Base-by-base conservation (phyloP, 75 land plant species). In the Picea glauca region DNA sequence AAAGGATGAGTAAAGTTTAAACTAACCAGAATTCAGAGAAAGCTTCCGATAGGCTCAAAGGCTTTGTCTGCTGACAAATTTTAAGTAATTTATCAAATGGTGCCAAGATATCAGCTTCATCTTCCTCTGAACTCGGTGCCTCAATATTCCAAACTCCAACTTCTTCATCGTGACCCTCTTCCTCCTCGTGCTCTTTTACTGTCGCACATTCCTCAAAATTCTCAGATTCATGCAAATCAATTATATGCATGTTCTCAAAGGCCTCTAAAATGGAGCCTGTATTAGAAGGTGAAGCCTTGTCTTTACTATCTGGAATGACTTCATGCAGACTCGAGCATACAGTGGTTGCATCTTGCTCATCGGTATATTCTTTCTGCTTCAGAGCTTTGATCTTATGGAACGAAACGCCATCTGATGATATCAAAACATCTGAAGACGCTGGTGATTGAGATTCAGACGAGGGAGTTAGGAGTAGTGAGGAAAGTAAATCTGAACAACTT, bases 1-100 rank as follows among this genome's bases (percentile, higher is more conserved):
- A 43, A 78, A 1, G 14, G 74, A 31, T 11, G 60, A 63, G 33
- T 31, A 65, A 59, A 78, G 60, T 57, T 50, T 32, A 66, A 60
- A 78, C 72, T 58, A 61, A 95, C 99, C 99, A 88, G 65, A 87
- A 85, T 54, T 87, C 79, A 12, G 89, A 94, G 70, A 94, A 80
- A 4, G 85, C 90, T 79, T 94, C 93, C 6, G 43, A 23, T 5
- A 93, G 82, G 26, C 38, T 83, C 56, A 85, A 75, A 32, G 91
- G 90, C 62, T 64, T 56, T 68, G 84, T 46, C 79, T 94, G 99
- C 38, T 80, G 80, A 83, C 97, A 94, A 57, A 82, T 85, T 78
- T 76, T 77, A 15, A 98, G 82, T 54, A 97, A 81, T n/a, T 84
- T 58, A 33, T 75, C 79, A 67, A 92, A 94, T 35, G 86, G 81